phyloP scores from a whole-genome alignment of 352 stramenopile species.

The Phytophthora colocasiae region DNA sequence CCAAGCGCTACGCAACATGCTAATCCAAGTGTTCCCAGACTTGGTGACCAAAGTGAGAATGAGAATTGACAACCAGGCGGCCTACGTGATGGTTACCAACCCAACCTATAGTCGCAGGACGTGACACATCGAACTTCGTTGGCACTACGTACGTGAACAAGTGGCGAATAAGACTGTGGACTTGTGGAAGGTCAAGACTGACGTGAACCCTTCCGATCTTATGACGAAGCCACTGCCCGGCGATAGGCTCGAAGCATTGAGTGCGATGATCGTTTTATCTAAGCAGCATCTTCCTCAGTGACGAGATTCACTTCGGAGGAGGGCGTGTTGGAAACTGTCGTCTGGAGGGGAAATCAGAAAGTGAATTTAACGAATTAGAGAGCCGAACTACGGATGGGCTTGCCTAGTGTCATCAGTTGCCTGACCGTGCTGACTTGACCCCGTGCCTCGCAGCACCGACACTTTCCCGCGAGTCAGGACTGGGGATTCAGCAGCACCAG shows the following conservation, averaged over 20 bases:
- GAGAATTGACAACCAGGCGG: slow-evolving; percentile 1
- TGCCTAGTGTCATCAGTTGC: too few relatives aligned
- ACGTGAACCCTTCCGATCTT: not conserved
- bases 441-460: too few relatives aligned
- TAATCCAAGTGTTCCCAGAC: not conserved
- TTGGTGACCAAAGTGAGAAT: not conserved
- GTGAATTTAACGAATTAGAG: too few relatives aligned
- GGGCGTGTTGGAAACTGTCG: slow-evolving; percentile 4
- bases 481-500: too few relatives aligned
- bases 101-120: not conserved
- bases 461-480: too few relatives aligned
- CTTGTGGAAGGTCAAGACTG: slow-evolving; percentile 2
- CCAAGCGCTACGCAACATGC: not conserved
- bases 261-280: slow-evolving; percentile 1
- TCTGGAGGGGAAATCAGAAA: too few relatives aligned
- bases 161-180: not conserved
- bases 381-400: too few relatives aligned
- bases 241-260: not conserved
- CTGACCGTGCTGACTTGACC: too few relatives aligned
- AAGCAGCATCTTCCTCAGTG: not conserved
- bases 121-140: slow-evolving; percentile 3
- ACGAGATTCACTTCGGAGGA: slow-evolving; percentile 2
- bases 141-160: not conserved
- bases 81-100: not conserved
- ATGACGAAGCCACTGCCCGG: slow-evolving; percentile 4